Evolutionary conservation across 371 early-diverging fungal species (phyloP).

Genomic region (Actinomucor elegans): DNA sequence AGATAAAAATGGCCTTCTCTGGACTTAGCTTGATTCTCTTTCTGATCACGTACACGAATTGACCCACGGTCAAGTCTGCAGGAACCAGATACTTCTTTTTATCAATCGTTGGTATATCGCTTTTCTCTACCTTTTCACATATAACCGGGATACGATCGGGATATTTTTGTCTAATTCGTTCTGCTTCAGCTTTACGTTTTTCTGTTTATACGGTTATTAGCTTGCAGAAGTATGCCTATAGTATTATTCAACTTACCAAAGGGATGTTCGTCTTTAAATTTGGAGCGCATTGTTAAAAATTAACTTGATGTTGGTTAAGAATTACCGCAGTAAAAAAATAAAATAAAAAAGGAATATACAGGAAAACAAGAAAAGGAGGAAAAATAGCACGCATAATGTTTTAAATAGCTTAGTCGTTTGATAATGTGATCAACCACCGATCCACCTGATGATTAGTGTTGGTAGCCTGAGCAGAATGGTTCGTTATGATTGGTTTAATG

Average conservation of each 20-base stretch:
- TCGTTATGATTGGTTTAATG: too few relatives aligned
- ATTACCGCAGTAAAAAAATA: conserved; percentile 11
- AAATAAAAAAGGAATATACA: conserved; percentile 2
- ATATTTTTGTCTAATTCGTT: conserved; percentile 94
- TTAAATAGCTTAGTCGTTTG: too few relatives aligned
- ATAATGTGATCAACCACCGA: too few relatives aligned
- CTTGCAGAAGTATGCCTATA: too few relatives aligned
- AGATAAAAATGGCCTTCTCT: conserved; percentile 97
- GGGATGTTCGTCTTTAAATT: conserved; percentile 96
- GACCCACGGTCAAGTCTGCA: conserved; percentile 96
- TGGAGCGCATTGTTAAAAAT: conserved; percentile 86
- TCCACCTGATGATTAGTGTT: too few relatives aligned
- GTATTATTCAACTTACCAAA: conserved; percentile 68
- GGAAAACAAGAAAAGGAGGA: conserved; percentile 3
- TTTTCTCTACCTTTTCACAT: conserved; percentile 96
- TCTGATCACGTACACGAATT: conserved; percentile 95
- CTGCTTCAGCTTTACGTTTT: conserved; percentile 95
- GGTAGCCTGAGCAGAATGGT: too few relatives aligned
- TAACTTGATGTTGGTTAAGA: conserved; percentile 1
- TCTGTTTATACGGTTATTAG: conserved; percentile 48
- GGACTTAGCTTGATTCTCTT: conserved; percentile 91
- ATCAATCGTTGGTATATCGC: conserved; percentile 93
- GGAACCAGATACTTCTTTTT: conserved; percentile 98
- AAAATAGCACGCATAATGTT: too few relatives aligned
- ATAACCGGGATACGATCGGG: conserved; percentile 96